A percentile compares a stretch with the other conserved stretches of the same genome.
These are phyloP conservation scores for Boletus sp. DNA, from an alignment of 1,284 basidiomycete species.

Conservation along the genomic window DNA sequence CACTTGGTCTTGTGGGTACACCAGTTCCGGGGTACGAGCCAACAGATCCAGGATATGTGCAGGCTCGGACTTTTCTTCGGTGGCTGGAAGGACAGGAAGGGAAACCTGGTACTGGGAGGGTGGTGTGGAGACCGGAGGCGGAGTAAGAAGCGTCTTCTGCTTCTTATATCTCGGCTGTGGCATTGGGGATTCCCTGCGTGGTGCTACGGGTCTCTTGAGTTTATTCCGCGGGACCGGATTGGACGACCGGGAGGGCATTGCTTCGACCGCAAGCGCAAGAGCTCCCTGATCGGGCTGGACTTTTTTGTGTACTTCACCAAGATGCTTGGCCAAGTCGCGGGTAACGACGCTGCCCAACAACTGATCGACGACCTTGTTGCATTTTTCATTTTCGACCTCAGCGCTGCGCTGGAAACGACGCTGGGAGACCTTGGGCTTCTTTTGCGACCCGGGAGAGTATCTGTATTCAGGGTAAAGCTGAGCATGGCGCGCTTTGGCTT, in stretches of 20 bases:
- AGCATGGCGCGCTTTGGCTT: conserved; percentile 48
- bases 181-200: not conserved
- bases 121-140: not conserved
- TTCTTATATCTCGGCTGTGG: conserved; percentile 10
- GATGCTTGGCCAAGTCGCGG: conserved; percentile 30
- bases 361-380: conserved; percentile 41
- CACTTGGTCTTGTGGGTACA: conserved; percentile 8
- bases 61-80: conserved; percentile 1
- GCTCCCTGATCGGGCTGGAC: not conserved
- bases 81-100: not conserved
- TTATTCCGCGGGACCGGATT: conserved; percentile 1
- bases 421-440: conserved; percentile 23
- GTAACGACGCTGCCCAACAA: conserved; percentile 41
- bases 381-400: conserved; percentile 37
- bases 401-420: conserved; percentile 29
- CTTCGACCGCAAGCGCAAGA: not conserved
- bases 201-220: conserved; percentile 9
- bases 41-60: not conserved
- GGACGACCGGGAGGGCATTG: not conserved
- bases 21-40: conserved; percentile 21
- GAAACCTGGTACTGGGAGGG: conserved; percentile 3
- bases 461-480: conserved; percentile 53
- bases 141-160: not conserved
- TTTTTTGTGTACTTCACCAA: conserved; percentile 6
- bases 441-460: conserved; percentile 43